Evolutionary conservation across 371 early-diverging fungal genomes (phyloP).

Genomic region (Fennellomyces sp.): DNA sequence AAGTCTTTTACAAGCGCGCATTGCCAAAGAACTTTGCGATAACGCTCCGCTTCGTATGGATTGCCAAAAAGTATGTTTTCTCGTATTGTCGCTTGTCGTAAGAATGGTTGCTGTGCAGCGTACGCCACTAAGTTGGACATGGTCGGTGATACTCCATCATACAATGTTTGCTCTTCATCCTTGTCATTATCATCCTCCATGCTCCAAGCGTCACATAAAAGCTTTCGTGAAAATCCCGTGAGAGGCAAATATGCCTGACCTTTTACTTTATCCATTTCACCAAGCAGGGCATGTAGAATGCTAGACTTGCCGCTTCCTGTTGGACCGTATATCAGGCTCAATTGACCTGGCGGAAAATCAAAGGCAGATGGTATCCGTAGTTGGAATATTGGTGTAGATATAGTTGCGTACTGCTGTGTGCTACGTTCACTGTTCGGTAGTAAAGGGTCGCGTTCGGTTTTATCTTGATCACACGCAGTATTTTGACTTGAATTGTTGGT

Average conservation of each 20-base stretch:
- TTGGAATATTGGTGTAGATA: not conserved
- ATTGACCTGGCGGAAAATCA: slow-evolving; percentile 63
- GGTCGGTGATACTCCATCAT: slow-evolving; percentile 29
- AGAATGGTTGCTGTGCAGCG: slow-evolving; percentile 83
- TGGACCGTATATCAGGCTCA: slow-evolving; percentile 67
- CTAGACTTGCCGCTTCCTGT: slow-evolving; percentile 78
- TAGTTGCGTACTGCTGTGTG: not conserved
- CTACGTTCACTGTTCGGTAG: not conserved
- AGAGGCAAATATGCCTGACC: slow-evolving; percentile 25
- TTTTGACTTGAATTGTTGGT: slow-evolving; percentile 14
- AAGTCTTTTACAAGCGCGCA: slow-evolving; percentile 79
- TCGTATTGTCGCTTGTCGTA: slow-evolving; percentile 79
- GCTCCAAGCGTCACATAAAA: too few species aligned
- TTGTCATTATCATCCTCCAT: too few species aligned
- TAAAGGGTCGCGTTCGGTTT: not conserved
- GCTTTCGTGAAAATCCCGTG: not conserved
- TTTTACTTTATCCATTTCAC: slow-evolving; percentile 64
- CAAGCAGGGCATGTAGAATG: slow-evolving; percentile 69
- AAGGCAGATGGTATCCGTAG: slow-evolving; percentile 18
- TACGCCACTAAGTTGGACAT: slow-evolving; percentile 57
- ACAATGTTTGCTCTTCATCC: slow-evolving; percentile 29
- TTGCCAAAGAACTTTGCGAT: slow-evolving; percentile 63
- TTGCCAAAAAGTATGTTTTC: slow-evolving; percentile 89
- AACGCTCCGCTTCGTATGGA: slow-evolving; percentile 64
- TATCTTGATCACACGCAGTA: not conserved